A percentile compares a stretch with the other conserved stretches of the same genome.
Evolutionary conservation across 2,329 filamentous ascomycete species (phyloP).

Genomic region (Aspergillus sergii): DNA sequence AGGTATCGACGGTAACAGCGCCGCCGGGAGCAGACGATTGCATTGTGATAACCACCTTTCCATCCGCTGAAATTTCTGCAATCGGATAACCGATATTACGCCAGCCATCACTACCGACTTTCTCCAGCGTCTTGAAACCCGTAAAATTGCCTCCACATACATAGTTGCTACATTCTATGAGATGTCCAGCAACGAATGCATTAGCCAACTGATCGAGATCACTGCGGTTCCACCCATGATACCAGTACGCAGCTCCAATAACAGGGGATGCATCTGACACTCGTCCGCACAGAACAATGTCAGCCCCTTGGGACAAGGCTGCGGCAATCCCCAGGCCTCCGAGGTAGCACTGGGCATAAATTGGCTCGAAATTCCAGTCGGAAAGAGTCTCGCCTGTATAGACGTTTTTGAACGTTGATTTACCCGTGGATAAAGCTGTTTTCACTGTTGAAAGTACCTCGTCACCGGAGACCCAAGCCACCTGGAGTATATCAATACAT

Average conservation of each 20-base stretch:
- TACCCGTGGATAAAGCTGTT: constrained; percentile 31
- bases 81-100: constrained; percentile 51
- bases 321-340: constrained; percentile 44
- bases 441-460: constrained; percentile 43
- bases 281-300: constrained; percentile 49
- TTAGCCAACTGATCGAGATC: constrained; percentile 43
- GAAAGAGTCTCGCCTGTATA: constrained; percentile 40
- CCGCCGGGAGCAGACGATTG: constrained; percentile 43
- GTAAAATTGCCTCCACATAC: constrained; percentile 49
- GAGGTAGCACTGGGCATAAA: constrained; percentile 36
- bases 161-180: constrained; percentile 47
- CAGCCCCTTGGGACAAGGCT: constrained; percentile 43
- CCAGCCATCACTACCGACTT: constrained; percentile 37
- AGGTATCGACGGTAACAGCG: constrained; percentile 52
- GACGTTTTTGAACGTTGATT: constrained; percentile 43
- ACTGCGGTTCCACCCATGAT: constrained; percentile 44
- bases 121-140: constrained; percentile 43
- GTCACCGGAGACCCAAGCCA: constrained; percentile 54
- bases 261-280: constrained; percentile 50
- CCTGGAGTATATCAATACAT: constrained; percentile 24
- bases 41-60: constrained; percentile 49
- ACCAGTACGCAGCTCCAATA: constrained; percentile 47
- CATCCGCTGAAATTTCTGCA: constrained; percentile 46
- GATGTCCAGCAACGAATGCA: constrained; percentile 41
- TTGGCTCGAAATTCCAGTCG: constrained; percentile 40